Base-by-base conservation (phyloP, 139 green algal species). In the Coelastrella sp. region DNA sequence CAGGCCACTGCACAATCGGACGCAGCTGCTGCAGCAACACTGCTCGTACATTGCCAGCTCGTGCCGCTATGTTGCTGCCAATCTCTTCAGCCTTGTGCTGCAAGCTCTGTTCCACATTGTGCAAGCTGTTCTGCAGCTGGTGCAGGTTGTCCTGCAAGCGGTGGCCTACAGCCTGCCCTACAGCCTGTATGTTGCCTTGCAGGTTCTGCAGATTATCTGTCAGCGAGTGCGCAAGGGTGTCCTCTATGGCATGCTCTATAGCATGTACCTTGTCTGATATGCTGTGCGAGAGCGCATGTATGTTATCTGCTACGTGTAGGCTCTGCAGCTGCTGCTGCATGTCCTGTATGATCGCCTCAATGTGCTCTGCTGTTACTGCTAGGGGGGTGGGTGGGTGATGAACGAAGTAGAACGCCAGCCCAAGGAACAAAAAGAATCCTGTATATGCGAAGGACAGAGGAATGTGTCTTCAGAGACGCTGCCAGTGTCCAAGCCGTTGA, bases 391-490 rank as follows among this genome's bases (percentile, higher is more conserved):
- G 95, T 0, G 92, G 91, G 59, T 89, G 85, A 8, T 75, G 74
- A 0, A 92, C 82, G 14, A 95, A 92, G 73, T 92, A 95, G n/a
- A 95, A 61, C 0, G 95, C 96, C 0, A 98, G 87, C 8, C 72
- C 56, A 0, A 96, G 12, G 78, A 98, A 98, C 4, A 98, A 78
- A 7, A 97, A 8, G 86, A 97, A 97, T 70, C 96, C 96, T 97
- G 94, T 87, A 88, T 70, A 27, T 10, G 35, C 35, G 3, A 27
- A 49, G 27, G 4, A 72, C 56, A 58, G 15, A 84, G 19, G 74
- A 56, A 20, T 82, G 25, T 82, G 24, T 25, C 24, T 25, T 17
- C 74, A 56, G 17, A 73, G 22, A 22, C 49, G 6, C 68, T 27
- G 15, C 68, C 15, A 59, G 76, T 60, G n/a, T 82, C 9, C 22